These are phyloP conservation scores for Eutypella sp. DNA, from an alignment of 2,329 filamentous ascomycete genomes.

Conservation along the genomic window DNA sequence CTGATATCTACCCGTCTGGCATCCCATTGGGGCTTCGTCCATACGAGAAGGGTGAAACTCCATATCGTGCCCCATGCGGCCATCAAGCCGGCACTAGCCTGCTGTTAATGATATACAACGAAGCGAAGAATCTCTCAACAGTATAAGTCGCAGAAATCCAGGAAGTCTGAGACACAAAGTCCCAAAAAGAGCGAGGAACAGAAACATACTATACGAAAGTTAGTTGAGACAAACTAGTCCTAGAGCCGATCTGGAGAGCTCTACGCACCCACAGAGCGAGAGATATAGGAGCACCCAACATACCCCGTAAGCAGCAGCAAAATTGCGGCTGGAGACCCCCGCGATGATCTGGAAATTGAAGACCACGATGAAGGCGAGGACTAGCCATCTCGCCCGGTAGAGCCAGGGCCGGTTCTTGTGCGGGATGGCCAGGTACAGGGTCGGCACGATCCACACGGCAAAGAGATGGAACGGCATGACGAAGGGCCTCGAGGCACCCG, in stretches of 20 bases:
- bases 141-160: too few species aligned
- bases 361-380: slow-evolving; percentile 37
- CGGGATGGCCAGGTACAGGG: slow-evolving; percentile 52
- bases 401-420: slow-evolving; percentile 47
- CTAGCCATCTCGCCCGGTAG: slow-evolving; percentile 44
- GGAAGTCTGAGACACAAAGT: too few species aligned
- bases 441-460: slow-evolving; percentile 43
- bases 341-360: slow-evolving; percentile 40
- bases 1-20: slow-evolving; percentile 44
- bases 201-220: not conserved
- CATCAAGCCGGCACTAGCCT: slow-evolving; percentile 37
- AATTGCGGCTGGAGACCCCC: slow-evolving; percentile 44
- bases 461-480: slow-evolving; percentile 48
- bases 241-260: too few species aligned
- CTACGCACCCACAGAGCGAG: too few species aligned
- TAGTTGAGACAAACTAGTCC: not conserved
- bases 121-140: too few species aligned
- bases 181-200: too few species aligned
- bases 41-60: slow-evolving; percentile 45
- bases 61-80: slow-evolving; percentile 47
- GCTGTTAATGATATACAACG: not conserved
- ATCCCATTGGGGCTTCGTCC: slow-evolving; percentile 52
- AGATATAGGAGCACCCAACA: not conserved
- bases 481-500: slow-evolving; percentile 41
- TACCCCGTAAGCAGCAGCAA: slow-evolving; percentile 42